Evolutionary conservation across 768 basidiomycete genomes (phyloP).

Genomic region (Fomitopsis pulvina): DNA sequence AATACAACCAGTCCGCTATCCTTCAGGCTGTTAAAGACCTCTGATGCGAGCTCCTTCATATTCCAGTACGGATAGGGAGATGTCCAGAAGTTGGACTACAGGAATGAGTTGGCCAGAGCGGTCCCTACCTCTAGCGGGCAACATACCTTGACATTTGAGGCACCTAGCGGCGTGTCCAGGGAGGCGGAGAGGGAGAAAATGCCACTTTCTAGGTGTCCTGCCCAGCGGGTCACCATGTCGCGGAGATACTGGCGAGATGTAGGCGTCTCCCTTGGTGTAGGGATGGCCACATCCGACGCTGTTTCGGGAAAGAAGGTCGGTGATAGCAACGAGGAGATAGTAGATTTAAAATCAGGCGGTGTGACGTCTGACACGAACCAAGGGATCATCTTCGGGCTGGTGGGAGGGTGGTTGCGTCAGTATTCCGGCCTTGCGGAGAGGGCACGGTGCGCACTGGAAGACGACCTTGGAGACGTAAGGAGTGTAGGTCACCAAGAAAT

Average conservation of each 20-base stretch:
- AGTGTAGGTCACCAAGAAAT: slow-evolving; percentile 87
- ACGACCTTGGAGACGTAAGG: slow-evolving; percentile 76
- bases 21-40: slow-evolving; percentile 44
- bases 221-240: slow-evolving; percentile 67
- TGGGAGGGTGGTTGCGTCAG: not conserved
- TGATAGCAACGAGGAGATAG: slow-evolving; percentile 52
- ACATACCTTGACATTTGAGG: slow-evolving; percentile 27
- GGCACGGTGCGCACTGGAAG: slow-evolving; percentile 81
- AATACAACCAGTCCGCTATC: slow-evolving; percentile 71
- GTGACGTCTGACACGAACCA: slow-evolving; percentile 98
- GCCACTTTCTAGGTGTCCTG: slow-evolving; percentile 58
- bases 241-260: slow-evolving; percentile 38
- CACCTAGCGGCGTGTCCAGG: slow-evolving; percentile 48
- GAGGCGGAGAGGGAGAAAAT: slow-evolving; percentile 71
- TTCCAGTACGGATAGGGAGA: slow-evolving; percentile 72
- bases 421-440: not conserved
- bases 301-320: slow-evolving; percentile 50
- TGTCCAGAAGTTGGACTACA: slow-evolving; percentile 59
- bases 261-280: slow-evolving; percentile 22
- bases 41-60: slow-evolving; percentile 46
- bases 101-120: not conserved
- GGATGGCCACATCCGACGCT: not conserved
- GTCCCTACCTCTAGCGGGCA: not conserved
- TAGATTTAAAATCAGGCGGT: slow-evolving; percentile 69
- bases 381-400: slow-evolving; percentile 86